Evolutionary conservation across 305 asterid species (phyloP), one percentile per base, ranked within the genome.

Genomic region (Nicotiana rustica): DNA sequence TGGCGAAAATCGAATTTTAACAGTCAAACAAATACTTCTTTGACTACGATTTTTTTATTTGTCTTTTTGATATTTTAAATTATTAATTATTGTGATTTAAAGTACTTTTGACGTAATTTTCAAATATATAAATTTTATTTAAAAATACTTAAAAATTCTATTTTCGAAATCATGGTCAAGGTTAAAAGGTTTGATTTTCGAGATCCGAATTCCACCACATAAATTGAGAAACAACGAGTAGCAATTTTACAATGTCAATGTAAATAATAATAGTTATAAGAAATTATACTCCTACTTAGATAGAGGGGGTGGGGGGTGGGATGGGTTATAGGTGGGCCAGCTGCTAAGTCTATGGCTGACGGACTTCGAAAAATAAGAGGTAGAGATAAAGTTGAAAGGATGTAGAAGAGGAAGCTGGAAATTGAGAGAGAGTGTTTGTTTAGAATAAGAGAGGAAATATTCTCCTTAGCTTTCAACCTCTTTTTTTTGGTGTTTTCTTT

Each of bases 341-440:
- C 62, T 5, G 79, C 79, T 75, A 36, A 78, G 35, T 38, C 31
- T 36, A 78, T 89, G 90, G 96, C 97, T 92, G 96, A 90, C 97
- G 84, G 84, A 82, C 88, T 86, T 93, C 88, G 93, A 92, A 92
- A 87, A 84, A 70, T 56, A 67, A 69, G 59, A 52, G 79, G 65
- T 25, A 52, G 90, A 86, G 87, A 86, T 82, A 49, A 87, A 87
- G 89, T 82, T 83, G 90, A 89, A 84, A 87, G 86, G 86, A 82
- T 75, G 62, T 78, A 71, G 75, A 82, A 44, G 85, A 25, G 21
- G 52, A 44, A 8, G 52, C 52, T 44, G 13, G 52, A 44, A 44
- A 44, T 9, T 9, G 52, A 44, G 52, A 75, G 81, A 86, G 86
- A 81, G 86, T 52, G 79, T 60, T 52, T 49, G 44, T 85, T 64